These are phyloP conservation scores for Rhodotorula sphaerocarpa DNA, from an alignment of 768 basidiomycete species.

Conservation along the genomic window DNA sequence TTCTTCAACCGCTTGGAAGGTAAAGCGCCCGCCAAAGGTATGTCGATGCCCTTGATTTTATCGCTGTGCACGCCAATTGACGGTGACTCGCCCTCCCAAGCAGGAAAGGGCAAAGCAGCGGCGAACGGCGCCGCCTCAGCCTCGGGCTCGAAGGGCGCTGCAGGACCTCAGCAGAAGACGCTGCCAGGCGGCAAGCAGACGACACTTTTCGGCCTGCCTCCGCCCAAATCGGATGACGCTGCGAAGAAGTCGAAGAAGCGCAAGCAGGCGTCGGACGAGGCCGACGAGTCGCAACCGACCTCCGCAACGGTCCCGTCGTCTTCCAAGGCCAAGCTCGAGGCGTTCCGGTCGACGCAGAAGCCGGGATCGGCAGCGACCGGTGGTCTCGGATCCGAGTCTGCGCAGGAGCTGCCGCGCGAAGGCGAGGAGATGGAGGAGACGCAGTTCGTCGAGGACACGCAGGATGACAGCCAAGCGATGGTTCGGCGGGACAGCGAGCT, in stretches of 20 bases:
- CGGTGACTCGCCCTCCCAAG: too few species aligned
- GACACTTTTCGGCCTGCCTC: conserved; percentile 32
- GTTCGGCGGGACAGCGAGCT: neutral
- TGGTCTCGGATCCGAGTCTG: conserved; percentile 11
- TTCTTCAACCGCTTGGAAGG: conserved; percentile 40
- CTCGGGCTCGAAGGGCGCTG: neutral
- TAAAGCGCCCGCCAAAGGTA: conserved; percentile 23
- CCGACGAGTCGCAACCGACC: neutral
- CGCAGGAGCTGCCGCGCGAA: conserved; percentile 23
- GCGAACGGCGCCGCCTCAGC: neutral
- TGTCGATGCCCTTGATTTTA: neutral
- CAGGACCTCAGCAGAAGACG: too few species aligned
- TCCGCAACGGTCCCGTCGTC: neutral
- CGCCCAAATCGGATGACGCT: neutral
- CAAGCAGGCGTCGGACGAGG: conserved; percentile 23
- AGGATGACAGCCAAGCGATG: neutral
- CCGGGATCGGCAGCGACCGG: neutral
- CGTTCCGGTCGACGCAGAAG: conserved; percentile 2
- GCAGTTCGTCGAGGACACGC: conserved; percentile 8
- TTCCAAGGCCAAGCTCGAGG: neutral
- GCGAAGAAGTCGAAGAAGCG: conserved; percentile 29
- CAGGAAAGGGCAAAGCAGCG: conserved; percentile 21
- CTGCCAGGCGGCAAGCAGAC: conserved; percentile 3
- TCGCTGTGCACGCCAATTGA: neutral
- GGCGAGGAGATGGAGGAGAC: conserved; percentile 27